A percentile compares a stretch with the other conserved stretches of the same genome.
These are phyloP conservation scores for Globisporangium sylvaticum DNA, from an alignment of 352 stramenopile genomes.

Conservation along the genomic window DNA sequence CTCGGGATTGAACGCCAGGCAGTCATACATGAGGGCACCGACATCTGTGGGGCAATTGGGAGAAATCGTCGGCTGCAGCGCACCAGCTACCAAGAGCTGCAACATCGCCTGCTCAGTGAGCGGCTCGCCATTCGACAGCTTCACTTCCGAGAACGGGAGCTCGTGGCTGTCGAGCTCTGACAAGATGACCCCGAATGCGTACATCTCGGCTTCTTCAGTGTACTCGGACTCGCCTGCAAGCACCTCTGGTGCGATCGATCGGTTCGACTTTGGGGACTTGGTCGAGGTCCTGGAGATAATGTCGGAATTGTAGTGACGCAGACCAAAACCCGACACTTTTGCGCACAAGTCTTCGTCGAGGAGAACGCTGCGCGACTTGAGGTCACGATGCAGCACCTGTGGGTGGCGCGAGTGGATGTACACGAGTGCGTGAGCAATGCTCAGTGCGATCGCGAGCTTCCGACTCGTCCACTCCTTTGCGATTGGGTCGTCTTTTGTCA, in stretches of 20 bases:
- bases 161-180: conserved; percentile 70
- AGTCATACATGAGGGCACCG: conserved; percentile 44
- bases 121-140: conserved; percentile 44
- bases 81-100: conserved; percentile 46
- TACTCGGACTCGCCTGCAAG: conserved; percentile 40
- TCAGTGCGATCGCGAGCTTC: conserved; percentile 60
- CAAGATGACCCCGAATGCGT: conserved; percentile 70
- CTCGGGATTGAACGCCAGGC: conserved; percentile 42
- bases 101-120: conserved; percentile 46
- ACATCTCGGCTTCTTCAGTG: conserved; percentile 54
- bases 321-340: conserved; percentile 71
- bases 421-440: conserved; percentile 55
- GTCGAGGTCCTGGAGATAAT: conserved; percentile 17
- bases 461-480: conserved; percentile 36
- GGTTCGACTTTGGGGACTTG: conserved; percentile 31
- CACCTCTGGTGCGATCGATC: conserved; percentile 65
- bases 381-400: conserved; percentile 61
- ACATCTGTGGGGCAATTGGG: conserved; percentile 43
- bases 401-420: conserved; percentile 60
- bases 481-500: conserved; percentile 25
- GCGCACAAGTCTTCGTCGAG: conserved; percentile 48
- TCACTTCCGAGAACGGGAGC: conserved; percentile 60
- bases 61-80: conserved; percentile 47
- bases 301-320: conserved; percentile 32
- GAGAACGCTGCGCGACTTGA: conserved; percentile 70